Base-by-base conservation (phyloP, 306 rosid genomes). In the Castanea sativa region DNA sequence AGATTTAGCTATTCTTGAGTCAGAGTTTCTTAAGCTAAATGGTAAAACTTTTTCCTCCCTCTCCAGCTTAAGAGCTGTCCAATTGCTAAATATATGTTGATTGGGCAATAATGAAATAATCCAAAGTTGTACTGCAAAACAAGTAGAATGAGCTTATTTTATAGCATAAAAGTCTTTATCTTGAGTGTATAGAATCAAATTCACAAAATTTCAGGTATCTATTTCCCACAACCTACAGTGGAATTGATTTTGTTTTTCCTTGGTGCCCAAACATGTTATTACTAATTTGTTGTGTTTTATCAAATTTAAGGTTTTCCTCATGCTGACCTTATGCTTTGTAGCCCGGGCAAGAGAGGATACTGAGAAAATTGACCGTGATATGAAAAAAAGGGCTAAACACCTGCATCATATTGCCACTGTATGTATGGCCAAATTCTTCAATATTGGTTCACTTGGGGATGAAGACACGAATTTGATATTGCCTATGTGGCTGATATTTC, bases 261-360 rank as follows among this genome's bases (percentile, higher is more conserved):
- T n/a, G 27, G 29, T 57, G 6, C 63, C 14, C 21, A 1, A 57
- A 57, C 14, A 11, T 57, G 21, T 23, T n/a, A 57, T 57, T 57
- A 57, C 21, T n/a, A n/a, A 23, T 8, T 20, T 20, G 10, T 57
- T 57, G 13, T 6, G 63, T 57, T 20, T 57, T 57, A 60, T 57
- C 53, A 74, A 45, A 70, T 75, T 69, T 76, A 21, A 55, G 75
- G 25, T 64, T 83, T 69, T 71, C 53, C 30, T 83, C 35, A 27
- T 81, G 49, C 38, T 78, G 49, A 33, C 49, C 58, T 77, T 85
- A 53, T 86, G 32, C 35, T 86, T 82, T 59, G 79, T 78, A 94
- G 99, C 99, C 81, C 91, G 97, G 76, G 99, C 92, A 70, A 92
- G 95, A 81, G 85, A 92, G 89, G 97, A 87, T 75, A 92, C 97